Evolutionary conservation across 805 yeast genomes (phyloP).

Genomic region (Teunomyces barrocoloradensis): DNA sequence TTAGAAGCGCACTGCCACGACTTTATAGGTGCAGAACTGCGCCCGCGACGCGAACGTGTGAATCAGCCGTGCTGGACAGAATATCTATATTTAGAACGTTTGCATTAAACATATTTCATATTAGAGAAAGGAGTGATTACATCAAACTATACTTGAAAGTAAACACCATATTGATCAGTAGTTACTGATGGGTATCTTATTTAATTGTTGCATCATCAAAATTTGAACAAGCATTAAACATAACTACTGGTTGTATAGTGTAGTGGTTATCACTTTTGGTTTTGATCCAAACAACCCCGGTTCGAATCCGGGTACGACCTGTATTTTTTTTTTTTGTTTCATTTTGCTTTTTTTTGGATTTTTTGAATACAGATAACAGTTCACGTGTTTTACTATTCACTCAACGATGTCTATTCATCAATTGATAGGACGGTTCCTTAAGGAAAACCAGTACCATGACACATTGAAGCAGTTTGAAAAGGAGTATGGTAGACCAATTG

Average conservation of each 20-base stretch:
- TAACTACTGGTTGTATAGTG: conserved; percentile 54
- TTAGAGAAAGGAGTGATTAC: too few species aligned
- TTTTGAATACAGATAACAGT: background rate
- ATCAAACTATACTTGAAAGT: too few species aligned
- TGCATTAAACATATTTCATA: too few species aligned
- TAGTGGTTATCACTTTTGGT: conserved; percentile 81
- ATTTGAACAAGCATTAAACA: too few species aligned
- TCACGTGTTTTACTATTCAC: background rate
- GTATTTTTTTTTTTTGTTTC: conserved; percentile 9
- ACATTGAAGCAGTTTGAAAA: conserved; percentile 50
- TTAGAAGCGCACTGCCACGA: background rate
- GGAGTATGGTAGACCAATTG: conserved; percentile 38
- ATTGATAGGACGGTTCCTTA: conserved; percentile 60
- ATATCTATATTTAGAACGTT: background rate
- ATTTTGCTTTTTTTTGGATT: background rate
- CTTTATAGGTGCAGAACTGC: background rate
- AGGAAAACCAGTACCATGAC: conserved; percentile 42
- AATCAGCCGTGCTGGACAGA: background rate
- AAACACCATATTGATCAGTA: background rate
- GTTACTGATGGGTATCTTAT: background rate
- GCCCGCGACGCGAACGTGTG: background rate
- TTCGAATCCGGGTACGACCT: conserved; percentile 86
- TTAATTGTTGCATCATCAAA: too few species aligned
- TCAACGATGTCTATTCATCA: conserved; percentile 3
- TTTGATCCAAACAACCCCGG: conserved; percentile 82